Evolutionary conservation across 192 early-diverging fungal species (phyloP), one percentile per base, ranked within the genome.

Genomic region (Paraglomus occultum): DNA sequence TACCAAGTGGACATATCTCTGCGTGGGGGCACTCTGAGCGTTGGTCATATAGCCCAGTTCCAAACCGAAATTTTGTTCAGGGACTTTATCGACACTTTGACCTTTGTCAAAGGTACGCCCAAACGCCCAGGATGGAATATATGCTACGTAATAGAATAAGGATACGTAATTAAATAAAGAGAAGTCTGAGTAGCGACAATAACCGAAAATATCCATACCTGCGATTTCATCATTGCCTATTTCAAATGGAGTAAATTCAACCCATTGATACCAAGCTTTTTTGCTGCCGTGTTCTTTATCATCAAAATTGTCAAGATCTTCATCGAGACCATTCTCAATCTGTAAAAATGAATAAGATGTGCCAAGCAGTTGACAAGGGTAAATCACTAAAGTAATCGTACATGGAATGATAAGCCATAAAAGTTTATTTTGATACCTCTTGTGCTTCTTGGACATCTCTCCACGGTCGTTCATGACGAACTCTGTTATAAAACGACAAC

Each of bases 201-300:
- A 31, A 54, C 54, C 14, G 55, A 46, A 44, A 54, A 45, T 48
- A 53, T 51, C 23, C 71, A 64, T 75, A 86, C 83, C 83, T 53
- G 72, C 77, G 2, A 88, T 78, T 60, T 93, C 92, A 43, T 87
- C 87, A 67, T 86, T 89, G 51, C 92, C 92, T 51, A 92, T 76
- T 54, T 93, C 89, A 60, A 84, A 91, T 0, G 92, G 90, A 5
- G 82, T 88, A 52, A 93, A 80, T 53, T 93, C 92, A 71, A 92
- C 90, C 92, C 92, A 93, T 58, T 93, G 90, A 65, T 82, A 89
- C 63, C 73, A 77, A 57, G 31, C 1, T 31, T 31, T 31, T 3
- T 31, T 31, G 31, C 3, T 31, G 3, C 31, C 31, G 31, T 78
- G 79, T 0, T 59, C 57, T 31, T 31, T 31, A 31, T 31, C 31